These are phyloP conservation scores for Calonectria crousiana DNA, from an alignment of 2,329 filamentous ascomycete genomes.

Conservation along the genomic window DNA sequence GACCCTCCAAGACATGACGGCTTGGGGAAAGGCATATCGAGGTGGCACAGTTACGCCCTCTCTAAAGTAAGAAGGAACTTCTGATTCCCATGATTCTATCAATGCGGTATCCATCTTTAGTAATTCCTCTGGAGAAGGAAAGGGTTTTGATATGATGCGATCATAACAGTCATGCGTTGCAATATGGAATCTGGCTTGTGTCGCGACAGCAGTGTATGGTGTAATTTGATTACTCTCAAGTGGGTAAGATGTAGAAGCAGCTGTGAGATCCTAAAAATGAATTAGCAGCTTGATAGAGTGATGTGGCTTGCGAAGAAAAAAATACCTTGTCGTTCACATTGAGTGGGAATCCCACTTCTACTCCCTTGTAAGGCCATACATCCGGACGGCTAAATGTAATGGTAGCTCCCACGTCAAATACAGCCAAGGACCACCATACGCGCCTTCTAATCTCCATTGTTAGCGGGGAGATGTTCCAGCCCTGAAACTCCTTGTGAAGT, in stretches of 20 bases:
- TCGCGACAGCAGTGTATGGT: conserved; percentile 57
- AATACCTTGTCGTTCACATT: conserved; percentile 59
- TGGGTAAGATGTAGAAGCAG: conserved; percentile 49
- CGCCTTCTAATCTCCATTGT: conserved; percentile 52
- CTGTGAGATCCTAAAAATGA: conserved; percentile 45
- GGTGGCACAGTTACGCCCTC: conserved; percentile 47
- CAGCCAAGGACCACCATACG: conserved; percentile 55
- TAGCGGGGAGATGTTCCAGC: conserved; percentile 47
- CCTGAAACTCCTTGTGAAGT: conserved; percentile 59
- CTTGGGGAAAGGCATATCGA: conserved; percentile 54
- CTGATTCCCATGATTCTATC: conserved; percentile 53
- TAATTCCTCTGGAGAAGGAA: conserved; percentile 55
- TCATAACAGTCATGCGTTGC: conserved; percentile 59
- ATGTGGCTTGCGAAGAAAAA: neutral
- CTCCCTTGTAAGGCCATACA: conserved; percentile 54
- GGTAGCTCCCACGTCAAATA: conserved; percentile 61
- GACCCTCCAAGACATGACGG: conserved; percentile 57
- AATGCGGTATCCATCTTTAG: conserved; percentile 54
- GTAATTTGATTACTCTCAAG: conserved; percentile 54
- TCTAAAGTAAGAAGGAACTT: conserved; percentile 52
- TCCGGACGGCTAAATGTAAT: conserved; percentile 52
- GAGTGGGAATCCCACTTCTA: conserved; percentile 56
- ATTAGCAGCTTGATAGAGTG: neutral
- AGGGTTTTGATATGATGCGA: conserved; percentile 57
- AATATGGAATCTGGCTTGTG: conserved; percentile 59